These are phyloP conservation scores for Colletotrichum tabaci DNA, from an alignment of 2,329 filamentous ascomycete species.

Conservation along the genomic window DNA sequence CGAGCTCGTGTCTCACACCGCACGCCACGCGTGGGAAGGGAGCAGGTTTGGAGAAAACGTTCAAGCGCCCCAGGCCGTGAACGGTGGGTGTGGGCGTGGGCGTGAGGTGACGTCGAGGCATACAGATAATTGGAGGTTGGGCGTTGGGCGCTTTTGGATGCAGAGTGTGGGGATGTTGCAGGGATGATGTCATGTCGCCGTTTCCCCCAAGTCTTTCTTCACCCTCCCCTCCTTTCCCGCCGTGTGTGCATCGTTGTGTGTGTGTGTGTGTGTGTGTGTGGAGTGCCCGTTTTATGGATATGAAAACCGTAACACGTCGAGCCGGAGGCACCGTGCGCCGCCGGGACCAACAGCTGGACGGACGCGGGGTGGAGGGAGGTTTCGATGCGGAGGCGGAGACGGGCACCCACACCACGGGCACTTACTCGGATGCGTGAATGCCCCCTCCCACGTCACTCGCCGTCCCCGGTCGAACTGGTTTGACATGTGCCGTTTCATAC, in stretches of 20 bases:
- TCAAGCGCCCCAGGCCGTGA: background rate
- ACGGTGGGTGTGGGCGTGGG: too few relatives aligned
- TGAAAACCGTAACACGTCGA: background rate
- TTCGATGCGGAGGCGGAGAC: slow-evolving; percentile 36
- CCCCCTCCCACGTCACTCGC: slow-evolving; percentile 12
- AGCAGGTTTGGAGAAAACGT: slow-evolving; percentile 1
- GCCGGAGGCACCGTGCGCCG: slow-evolving; percentile 29
- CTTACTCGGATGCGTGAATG: background rate
- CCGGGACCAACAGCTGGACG: slow-evolving; percentile 15
- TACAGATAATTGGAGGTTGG: background rate
- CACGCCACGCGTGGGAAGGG: background rate
- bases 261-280: background rate
- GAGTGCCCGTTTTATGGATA: slow-evolving; percentile 22
- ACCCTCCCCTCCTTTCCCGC: background rate
- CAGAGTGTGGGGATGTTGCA: slow-evolving; percentile 7
- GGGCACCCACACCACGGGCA: background rate
- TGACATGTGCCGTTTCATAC: slow-evolving; percentile 23
- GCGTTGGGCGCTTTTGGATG: background rate
- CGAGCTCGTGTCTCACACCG: background rate
- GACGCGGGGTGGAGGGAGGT: slow-evolving; percentile 1
- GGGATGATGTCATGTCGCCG: slow-evolving; percentile 26
- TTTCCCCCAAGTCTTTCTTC: slow-evolving; percentile 11
- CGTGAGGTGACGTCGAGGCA: slow-evolving; percentile 17
- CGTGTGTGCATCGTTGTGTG: background rate
- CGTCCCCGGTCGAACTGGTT: slow-evolving; percentile 9